phyloP scores from a whole-genome alignment of 495 filamentous ascomycete genomes.

The Parachaetomium inaequale region DNA sequence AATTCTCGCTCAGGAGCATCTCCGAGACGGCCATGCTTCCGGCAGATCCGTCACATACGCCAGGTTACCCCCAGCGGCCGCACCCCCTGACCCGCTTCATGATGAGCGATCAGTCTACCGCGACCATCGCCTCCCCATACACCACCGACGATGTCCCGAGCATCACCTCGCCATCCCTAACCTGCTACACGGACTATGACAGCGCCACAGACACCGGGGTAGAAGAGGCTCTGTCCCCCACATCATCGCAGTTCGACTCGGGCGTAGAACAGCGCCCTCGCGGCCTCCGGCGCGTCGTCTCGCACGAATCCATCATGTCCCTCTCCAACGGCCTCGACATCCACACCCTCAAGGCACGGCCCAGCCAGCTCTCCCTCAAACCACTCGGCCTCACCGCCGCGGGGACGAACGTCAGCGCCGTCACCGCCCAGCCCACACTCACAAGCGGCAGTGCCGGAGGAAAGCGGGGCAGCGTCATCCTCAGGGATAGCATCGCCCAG shows the following conservation, averaged over 20 bases:
- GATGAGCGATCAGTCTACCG: constrained; percentile 2
- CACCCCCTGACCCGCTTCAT: constrained; percentile 18
- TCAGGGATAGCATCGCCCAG: constrained; percentile 39
- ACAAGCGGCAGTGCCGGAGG: constrained; percentile 28
- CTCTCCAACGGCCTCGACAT: constrained; percentile 53
- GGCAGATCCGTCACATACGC: constrained; percentile 14
- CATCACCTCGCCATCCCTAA: neutral
- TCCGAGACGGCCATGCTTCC: constrained; percentile 28
- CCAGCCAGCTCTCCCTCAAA: constrained; percentile 49
- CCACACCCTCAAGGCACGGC: constrained; percentile 50
- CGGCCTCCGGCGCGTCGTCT: constrained; percentile 39
- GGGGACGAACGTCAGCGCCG: constrained; percentile 40
- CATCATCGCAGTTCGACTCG: constrained; percentile 23
- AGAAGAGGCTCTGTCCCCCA: constrained; percentile 6
- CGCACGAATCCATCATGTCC: constrained; percentile 55
- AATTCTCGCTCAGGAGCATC: constrained; percentile 51
- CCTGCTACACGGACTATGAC: constrained; percentile 15
- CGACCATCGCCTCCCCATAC: constrained; percentile 8
- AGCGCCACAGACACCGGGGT: constrained; percentile 1
- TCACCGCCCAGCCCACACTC: constrained; percentile 42
- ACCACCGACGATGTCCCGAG: constrained; percentile 26
- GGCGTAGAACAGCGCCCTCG: constrained; percentile 16
- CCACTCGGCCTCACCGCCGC: constrained; percentile 43
- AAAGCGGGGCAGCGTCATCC: constrained; percentile 38
- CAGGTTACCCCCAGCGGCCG: neutral